Conservation (phyloP, 2,329 filamentous ascomycete species). For the Penicillium sp. region DNA sequence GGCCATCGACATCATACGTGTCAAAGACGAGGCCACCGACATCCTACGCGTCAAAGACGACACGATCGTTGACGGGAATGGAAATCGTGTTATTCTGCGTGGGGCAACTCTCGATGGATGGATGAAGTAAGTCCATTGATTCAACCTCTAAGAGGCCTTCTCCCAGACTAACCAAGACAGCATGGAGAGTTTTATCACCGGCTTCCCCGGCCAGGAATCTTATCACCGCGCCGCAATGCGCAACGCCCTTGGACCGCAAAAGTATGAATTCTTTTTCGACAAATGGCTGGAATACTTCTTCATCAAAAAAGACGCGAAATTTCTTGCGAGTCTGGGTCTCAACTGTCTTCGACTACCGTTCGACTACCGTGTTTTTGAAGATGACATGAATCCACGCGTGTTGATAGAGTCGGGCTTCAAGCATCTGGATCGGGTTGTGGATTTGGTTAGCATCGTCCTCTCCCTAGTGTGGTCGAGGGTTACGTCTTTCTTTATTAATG, state of each 20-base stretch:
- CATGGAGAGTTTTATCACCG: conserved; percentile 61
- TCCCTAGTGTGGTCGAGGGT: background rate
- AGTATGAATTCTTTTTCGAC: conserved; percentile 58
- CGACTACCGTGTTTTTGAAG: conserved; percentile 54
- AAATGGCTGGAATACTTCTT: conserved; percentile 56
- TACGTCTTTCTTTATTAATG: background rate
- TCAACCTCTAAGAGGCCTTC: background rate
- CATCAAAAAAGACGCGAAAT: conserved; percentile 54
- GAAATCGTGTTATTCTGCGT: conserved; percentile 45
- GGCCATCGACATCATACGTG: conserved; percentile 41
- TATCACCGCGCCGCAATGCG: conserved; percentile 53
- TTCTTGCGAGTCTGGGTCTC: conserved; percentile 52
- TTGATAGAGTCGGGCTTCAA: conserved; percentile 46
- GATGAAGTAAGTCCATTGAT: conserved; percentile 34
- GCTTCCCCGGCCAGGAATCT: conserved; percentile 56
- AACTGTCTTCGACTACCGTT: conserved; percentile 59
- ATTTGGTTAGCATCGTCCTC: conserved; percentile 28
- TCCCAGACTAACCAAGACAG: conserved; percentile 14
- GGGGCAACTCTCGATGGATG: conserved; percentile 46
- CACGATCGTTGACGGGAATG: conserved; percentile 45
- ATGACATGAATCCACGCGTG: conserved; percentile 45
- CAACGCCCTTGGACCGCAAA: conserved; percentile 51
- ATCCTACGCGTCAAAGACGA: conserved; percentile 42
- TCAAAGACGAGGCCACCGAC: conserved; percentile 37
- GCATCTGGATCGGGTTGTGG: conserved; percentile 45